Evolutionary conservation across 2,329 filamentous ascomycete species (phyloP), one percentile per base, ranked within the genome.

Genomic region (Stylonectria norvegica): DNA sequence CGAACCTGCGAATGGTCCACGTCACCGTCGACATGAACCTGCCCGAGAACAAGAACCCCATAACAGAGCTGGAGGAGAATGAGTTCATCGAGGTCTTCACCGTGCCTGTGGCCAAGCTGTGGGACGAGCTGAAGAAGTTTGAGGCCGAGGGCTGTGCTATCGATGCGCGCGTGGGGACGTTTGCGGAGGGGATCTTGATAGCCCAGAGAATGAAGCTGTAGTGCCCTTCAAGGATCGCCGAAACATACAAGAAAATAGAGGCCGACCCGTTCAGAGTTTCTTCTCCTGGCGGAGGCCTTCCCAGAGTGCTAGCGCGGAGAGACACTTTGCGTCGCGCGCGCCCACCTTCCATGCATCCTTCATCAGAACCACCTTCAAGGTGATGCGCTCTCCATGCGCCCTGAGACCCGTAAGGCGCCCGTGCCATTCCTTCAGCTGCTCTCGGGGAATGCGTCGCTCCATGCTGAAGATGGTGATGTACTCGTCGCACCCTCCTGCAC

Each of bases 51-150:
- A 76, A 83, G 58, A 71, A 85, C 38, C 79, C 79, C 2, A 72
- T 81, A 60, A 81, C 86, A 0, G 68, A 85, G 57, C 71, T 90
- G 5, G 86, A 91, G 59, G 86, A 89, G 18, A 83, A 81, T 48
- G 86, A 91, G 65, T 90, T 89, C 58, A 90, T 91, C 56, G 85
- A 90, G 60, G 82, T 83, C 22, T 90, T 91, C 55, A 78, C 76
- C 7, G 72, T 88, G 6, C 82, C 81, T 5, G 58, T 91, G 30
- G 68, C 64, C 15, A 68, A 74, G 11, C 62, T 91, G 27, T 89
- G 83, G 68, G 72, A 72, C 0, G 80, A 85, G 57, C 82, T 82
- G 58, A 79, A 79, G 60, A 74, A 63, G 48, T 69, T 89, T 1
- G 85, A 89, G 57, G 67, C 68, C 2, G 70, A 88, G 48, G 87